phyloP scores from a whole-genome alignment of 257 asterid species.

The Schizonepeta tenuifolia region DNA sequence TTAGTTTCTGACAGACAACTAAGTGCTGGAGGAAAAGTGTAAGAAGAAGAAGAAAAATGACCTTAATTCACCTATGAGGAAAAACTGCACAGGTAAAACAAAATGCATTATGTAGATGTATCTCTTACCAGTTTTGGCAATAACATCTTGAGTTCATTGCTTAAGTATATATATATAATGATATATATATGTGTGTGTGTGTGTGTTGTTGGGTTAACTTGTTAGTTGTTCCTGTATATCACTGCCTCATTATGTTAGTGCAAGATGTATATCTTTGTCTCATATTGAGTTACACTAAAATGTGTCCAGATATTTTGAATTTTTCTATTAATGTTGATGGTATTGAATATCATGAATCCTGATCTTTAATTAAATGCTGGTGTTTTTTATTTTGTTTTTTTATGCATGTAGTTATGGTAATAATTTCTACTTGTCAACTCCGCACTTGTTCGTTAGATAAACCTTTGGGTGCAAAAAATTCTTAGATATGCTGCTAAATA shows the following conservation, averaged over 20 bases:
- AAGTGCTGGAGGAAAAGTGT: constrained; percentile 94
- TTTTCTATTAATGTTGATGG: no score
- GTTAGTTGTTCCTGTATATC: neutral
- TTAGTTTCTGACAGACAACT: constrained; percentile 76
- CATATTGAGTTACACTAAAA: neutral
- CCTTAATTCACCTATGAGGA: constrained; percentile 87
- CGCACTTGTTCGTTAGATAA: no score
- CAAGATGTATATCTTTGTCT: neutral
- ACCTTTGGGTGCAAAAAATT: no score
- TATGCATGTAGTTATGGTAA: no score
- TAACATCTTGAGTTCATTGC: neutral
- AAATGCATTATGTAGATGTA: constrained; percentile 11
- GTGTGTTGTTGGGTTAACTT: constrained; percentile 10
- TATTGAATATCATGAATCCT: no score
- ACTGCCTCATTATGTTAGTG: neutral
- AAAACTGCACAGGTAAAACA: constrained; percentile 86
- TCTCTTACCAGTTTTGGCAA: constrained; percentile 6
- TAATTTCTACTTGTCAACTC: no score
- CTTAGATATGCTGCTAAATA: no score
- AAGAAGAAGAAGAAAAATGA: constrained; percentile 97
- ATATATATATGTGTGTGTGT: no score
- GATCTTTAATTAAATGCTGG: no score
- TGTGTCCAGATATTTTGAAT: constrained; percentile 12
- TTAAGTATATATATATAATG: no score
- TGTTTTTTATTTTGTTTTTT: no score